Conservation (phyloP, 495 filamentous ascomycete genomes). For the Neurospora sp. region DNA sequence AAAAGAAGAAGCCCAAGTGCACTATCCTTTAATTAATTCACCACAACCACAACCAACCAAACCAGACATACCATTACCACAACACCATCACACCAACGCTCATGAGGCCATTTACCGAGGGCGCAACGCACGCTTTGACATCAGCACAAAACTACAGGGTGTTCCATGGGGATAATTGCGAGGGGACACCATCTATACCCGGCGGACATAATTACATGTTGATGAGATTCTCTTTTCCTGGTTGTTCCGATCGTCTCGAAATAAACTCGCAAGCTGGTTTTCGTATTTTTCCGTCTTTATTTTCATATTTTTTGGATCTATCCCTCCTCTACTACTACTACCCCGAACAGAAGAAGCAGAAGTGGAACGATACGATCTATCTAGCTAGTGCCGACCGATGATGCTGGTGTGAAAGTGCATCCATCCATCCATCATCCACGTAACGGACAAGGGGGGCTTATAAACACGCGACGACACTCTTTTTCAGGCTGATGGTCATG, state of each 20-base stretch:
- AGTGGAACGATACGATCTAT: neutral
- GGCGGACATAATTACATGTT: constrained; percentile 6
- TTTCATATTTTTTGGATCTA: constrained; percentile 10
- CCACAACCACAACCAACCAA: neutral
- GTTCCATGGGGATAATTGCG: neutral
- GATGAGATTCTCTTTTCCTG: constrained; percentile 1
- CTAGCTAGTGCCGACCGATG: neutral
- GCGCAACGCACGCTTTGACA: neutral
- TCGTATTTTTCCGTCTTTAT: constrained; percentile 4
- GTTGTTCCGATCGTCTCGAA: neutral
- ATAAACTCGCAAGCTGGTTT: neutral
- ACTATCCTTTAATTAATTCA: constrained; percentile 50
- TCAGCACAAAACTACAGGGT: neutral
- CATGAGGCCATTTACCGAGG: neutral
- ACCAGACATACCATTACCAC: neutral
- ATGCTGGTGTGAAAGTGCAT: neutral
- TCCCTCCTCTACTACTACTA: constrained; percentile 1
- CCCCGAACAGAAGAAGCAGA: neutral
- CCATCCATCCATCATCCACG: neutral
- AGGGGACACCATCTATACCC: constrained; percentile 17
- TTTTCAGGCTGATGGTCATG: neutral
- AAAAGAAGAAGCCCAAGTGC: constrained; percentile 61
- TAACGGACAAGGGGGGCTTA: neutral
- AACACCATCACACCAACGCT: neutral
- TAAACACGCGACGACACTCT: neutral